Base-by-base conservation (phyloP, 148 eudicot species). In the Camellia sinensis region DNA sequence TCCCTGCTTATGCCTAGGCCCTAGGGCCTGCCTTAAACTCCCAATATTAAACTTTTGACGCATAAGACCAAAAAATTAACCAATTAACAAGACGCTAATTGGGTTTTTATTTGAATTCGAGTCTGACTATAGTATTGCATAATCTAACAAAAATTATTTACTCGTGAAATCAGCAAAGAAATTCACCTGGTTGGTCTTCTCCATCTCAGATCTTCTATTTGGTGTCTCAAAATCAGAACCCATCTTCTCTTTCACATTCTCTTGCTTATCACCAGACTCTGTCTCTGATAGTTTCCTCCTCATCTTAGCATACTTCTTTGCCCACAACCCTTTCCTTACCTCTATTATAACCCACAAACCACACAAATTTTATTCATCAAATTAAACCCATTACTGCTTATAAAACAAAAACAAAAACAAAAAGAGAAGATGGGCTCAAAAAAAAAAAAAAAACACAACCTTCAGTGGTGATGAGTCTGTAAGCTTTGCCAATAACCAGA, bases 281-380 rank as follows among this genome's bases (percentile, higher is more conserved):
- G 85, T 62, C 73, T 92, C 37, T 29, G 37, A 29, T 29, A 29
- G 89, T 78, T 78, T 81, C 79, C 92, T 86, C 82, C 81, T 94
- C 91, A 91, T 64, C 86, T 92, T 94, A 40, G 97, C 93, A 74
- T 90, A 85, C 75, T 91, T 96, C 84, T 94, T 96, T 43, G 97
- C 98, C 87, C 87, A 85, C 84, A 94, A 76, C 29, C 98, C 98
- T 82, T 91, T 96, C 98, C 92, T 91, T 67, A 92, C 99, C 85
- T 96, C 99, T 96, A 75, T 83, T 84, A 71, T 18, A 7, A 56
- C 63, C 76, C 52, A 56, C 4, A 21, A 43, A 19, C 1, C 14
- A 15, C 21, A 63, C 44, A 64, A 48, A 77, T 29, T 41, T 22
- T 19, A 19, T 2, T 6, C 19, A 3, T 14, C 54, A 75, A 52